These are phyloP conservation scores for Aspergillus sp. DNA, from an alignment of 2,329 filamentous ascomycete species.

Conservation along the genomic window DNA sequence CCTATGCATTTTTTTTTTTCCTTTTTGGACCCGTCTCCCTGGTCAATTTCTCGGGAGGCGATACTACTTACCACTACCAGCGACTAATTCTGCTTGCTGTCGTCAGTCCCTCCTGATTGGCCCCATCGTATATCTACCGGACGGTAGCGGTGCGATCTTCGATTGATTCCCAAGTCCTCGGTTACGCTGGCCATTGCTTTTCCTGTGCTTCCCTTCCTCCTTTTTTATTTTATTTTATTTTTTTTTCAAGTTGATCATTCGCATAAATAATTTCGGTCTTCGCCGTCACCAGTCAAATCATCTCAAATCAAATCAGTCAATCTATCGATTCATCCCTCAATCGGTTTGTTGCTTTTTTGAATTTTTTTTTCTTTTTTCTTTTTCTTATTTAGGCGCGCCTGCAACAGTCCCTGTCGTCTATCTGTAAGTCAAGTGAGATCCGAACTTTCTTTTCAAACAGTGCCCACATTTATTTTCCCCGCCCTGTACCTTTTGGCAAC, in stretches of 20 bases:
- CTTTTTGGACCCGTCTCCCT: slow-evolving; percentile 29
- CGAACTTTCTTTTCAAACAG: background rate
- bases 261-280: slow-evolving; percentile 1
- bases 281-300: background rate
- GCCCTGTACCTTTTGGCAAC: background rate
- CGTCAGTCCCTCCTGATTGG: background rate
- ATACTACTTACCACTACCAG: background rate
- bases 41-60: slow-evolving; percentile 14
- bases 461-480: background rate
- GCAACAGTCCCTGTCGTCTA: background rate
- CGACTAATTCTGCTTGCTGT: background rate
- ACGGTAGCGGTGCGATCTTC: background rate
- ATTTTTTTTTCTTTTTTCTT: background rate
- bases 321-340: background rate
- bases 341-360: background rate
- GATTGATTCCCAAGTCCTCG: background rate
- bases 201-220: background rate
- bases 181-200: slow-evolving; percentile 2
- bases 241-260: background rate
- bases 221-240: background rate
- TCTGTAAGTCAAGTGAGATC: slow-evolving; percentile 1
- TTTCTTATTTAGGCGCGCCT: background rate
- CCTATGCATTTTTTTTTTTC: slow-evolving; percentile 24
- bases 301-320: background rate
- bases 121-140: background rate